A percentile compares a stretch with the other conserved stretches of the same genome.
These are phyloP conservation scores for Metschnikowia chrysomelidarum DNA, from an alignment of 805 yeast species.

Conservation along the genomic window DNA sequence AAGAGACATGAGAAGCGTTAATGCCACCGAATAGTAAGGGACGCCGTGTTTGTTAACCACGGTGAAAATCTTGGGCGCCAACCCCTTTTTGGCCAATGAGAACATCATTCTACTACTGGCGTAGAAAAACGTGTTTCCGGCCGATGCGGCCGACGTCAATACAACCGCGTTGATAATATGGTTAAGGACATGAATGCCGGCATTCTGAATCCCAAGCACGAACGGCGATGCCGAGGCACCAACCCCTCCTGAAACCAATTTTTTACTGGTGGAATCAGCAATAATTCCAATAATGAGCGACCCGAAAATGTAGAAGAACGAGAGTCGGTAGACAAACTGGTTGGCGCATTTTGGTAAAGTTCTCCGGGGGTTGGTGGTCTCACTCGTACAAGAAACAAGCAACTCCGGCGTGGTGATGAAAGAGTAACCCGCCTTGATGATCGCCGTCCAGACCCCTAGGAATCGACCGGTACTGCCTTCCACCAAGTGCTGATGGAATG, in stretches of 20 bases:
- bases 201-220: slow-evolving; percentile 74
- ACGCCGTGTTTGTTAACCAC: slow-evolving; percentile 43
- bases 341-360: slow-evolving; percentile 61
- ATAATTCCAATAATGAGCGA: slow-evolving; percentile 41
- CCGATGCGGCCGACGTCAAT: slow-evolving; percentile 57
- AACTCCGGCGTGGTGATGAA: slow-evolving; percentile 50
- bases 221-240: slow-evolving; percentile 73
- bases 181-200: slow-evolving; percentile 66
- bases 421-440: slow-evolving; percentile 28
- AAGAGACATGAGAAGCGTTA: slow-evolving; percentile 39
- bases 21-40: slow-evolving; percentile 34
- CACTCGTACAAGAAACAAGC: slow-evolving; percentile 52
- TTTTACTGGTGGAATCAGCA: slow-evolving; percentile 28
- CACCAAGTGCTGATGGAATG: slow-evolving; percentile 44
- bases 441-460: slow-evolving; percentile 25
- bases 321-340: slow-evolving; percentile 53
- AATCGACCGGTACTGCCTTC: slow-evolving; percentile 25
- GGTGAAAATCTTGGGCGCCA: slow-evolving; percentile 18
- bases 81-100: slow-evolving; percentile 19
- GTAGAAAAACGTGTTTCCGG: slow-evolving; percentile 21
- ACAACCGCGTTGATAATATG: slow-evolving; percentile 77
- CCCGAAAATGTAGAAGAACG: slow-evolving; percentile 39
- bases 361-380: slow-evolving; percentile 56
- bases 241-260: slow-evolving; percentile 22
- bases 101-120: slow-evolving; percentile 21